Evolutionary conservation across 2,329 filamentous ascomycete genomes (phyloP).

Genomic region (Meredithiella fracta): DNA sequence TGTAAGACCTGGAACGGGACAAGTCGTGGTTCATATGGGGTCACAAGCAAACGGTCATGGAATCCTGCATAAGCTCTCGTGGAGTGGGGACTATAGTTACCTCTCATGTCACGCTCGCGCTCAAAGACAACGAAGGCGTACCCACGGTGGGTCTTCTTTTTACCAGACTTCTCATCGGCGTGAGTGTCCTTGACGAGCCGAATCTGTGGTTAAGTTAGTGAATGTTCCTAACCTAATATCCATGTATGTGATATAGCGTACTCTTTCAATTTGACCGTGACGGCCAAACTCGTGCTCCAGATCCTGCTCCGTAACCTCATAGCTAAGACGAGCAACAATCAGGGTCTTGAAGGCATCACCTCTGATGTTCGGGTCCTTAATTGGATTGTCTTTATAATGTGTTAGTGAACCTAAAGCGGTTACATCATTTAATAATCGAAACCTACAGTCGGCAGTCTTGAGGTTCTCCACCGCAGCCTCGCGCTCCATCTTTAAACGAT

Average conservation of each 20-base stretch:
- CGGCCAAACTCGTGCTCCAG: slow-evolving; percentile 85
- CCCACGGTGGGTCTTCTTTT: slow-evolving; percentile 61
- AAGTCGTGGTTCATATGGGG: neutral
- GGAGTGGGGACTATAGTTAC: slow-evolving; percentile 41
- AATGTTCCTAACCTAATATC: slow-evolving; percentile 7
- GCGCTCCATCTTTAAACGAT: slow-evolving; percentile 71
- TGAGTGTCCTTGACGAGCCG: slow-evolving; percentile 71
- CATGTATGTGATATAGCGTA: slow-evolving; percentile 26
- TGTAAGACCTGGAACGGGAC: slow-evolving; percentile 1
- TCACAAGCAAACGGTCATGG: slow-evolving; percentile 11
- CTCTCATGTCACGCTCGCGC: slow-evolving; percentile 97
- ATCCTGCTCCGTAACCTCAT: slow-evolving; percentile 76
- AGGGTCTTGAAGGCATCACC: slow-evolving; percentile 92
- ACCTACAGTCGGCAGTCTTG: slow-evolving; percentile 28
- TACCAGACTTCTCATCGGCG: slow-evolving; percentile 50
- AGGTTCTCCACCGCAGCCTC: slow-evolving; percentile 48
- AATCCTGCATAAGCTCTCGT: slow-evolving; percentile 7
- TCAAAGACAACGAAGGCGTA: slow-evolving; percentile 97
- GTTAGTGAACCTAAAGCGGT: neutral
- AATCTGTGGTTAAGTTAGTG: slow-evolving; percentile 40
- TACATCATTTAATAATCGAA: neutral
- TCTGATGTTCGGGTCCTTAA: slow-evolving; percentile 71
- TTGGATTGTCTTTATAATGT: slow-evolving; percentile 50
- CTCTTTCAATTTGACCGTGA: slow-evolving; percentile 84
- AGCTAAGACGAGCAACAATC: slow-evolving; percentile 79